These are phyloP conservation scores for Lecanicillium sp. DNA, from an alignment of 2,329 filamentous ascomycete species.

Conservation along the genomic window DNA sequence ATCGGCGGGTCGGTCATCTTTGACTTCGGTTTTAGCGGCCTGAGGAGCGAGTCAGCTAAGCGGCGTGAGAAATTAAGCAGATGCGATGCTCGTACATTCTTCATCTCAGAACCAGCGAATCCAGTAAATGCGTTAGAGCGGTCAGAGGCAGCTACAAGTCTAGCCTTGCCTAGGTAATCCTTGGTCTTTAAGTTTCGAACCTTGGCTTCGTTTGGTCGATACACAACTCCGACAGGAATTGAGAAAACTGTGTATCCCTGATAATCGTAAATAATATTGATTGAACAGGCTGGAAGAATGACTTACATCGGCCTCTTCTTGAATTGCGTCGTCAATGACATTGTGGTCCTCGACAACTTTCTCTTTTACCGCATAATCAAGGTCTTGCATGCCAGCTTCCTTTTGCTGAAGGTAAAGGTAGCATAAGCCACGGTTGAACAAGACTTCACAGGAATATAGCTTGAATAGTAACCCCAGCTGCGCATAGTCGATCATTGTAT, in stretches of 20 bases:
- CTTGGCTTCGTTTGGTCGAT: constrained; percentile 93
- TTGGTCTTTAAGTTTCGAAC: constrained; percentile 97
- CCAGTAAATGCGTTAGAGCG: constrained; percentile 73
- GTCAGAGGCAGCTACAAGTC: constrained; percentile 82
- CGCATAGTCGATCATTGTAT: constrained; percentile 96
- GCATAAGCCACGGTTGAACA: constrained; percentile 95
- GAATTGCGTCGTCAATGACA: constrained; percentile 95
- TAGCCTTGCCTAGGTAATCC: constrained; percentile 94
- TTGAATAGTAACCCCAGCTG: constrained; percentile 94
- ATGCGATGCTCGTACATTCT: constrained; percentile 46
- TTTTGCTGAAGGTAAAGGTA: constrained; percentile 95
- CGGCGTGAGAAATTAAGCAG: background rate
- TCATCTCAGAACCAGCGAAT: constrained; percentile 70
- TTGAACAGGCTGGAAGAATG: background rate
- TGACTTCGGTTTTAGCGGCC: constrained; percentile 44
- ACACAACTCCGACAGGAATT: constrained; percentile 91
- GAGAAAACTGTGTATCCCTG: constrained; percentile 98
- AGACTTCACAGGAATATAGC: constrained; percentile 91
- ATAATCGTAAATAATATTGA: constrained; percentile 13
- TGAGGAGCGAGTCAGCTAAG: constrained; percentile 14
- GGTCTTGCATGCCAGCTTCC: constrained; percentile 82
- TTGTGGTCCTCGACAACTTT: constrained; percentile 95
- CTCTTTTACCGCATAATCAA: constrained; percentile 85
- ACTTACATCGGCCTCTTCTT: constrained; percentile 79
- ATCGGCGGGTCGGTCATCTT: constrained; percentile 75